Percentiles rank a stretch among this genome's conserved stretches.
Conservation (phyloP, 768 basidiomycete genomes). For the Macrocybe gigantea region DNA sequence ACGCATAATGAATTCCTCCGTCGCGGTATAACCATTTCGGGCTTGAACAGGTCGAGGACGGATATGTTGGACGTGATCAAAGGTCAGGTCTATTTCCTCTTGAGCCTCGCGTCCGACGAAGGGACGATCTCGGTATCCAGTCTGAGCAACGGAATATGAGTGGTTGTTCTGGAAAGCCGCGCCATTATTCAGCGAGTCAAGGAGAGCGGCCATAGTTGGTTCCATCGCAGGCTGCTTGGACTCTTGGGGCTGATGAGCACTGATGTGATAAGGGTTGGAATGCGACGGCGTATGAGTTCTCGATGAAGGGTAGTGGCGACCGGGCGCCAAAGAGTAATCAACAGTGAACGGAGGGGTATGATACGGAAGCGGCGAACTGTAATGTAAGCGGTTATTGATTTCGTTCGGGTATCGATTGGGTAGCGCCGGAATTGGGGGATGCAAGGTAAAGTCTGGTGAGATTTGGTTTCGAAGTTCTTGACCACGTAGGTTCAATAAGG, state of each 20-base stretch:
- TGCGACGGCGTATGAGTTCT: conserved; percentile 3
- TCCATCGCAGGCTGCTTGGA: background rate
- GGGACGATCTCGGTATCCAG: too few species aligned
- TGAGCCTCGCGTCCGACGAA: too few species aligned
- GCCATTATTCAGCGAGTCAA: conserved; percentile 26
- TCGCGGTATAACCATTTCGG: conserved; percentile 56
- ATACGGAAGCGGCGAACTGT: conserved; percentile 18
- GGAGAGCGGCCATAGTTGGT: conserved; percentile 12
- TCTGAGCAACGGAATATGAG: background rate
- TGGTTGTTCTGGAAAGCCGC: conserved; percentile 13
- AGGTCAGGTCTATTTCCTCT: too few species aligned
- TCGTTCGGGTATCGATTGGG: background rate
- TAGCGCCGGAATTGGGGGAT: too few species aligned
- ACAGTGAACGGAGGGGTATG: conserved; percentile 25
- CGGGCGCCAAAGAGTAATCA: conserved; percentile 33
- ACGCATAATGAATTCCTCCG: conserved; percentile 66
- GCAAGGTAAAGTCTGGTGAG: background rate
- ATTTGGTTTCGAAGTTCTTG: conserved; percentile 38
- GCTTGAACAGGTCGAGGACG: conserved; percentile 19
- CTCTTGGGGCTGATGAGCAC: background rate
- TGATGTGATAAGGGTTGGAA: background rate
- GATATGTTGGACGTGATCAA: background rate
- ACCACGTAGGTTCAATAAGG: conserved; percentile 69
- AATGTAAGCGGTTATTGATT: conserved; percentile 8
- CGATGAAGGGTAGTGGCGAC: conserved; percentile 6